These are phyloP conservation scores for Ostreobium quekettii DNA, from an alignment of 139 green algal genomes.

Conservation along the genomic window DNA sequence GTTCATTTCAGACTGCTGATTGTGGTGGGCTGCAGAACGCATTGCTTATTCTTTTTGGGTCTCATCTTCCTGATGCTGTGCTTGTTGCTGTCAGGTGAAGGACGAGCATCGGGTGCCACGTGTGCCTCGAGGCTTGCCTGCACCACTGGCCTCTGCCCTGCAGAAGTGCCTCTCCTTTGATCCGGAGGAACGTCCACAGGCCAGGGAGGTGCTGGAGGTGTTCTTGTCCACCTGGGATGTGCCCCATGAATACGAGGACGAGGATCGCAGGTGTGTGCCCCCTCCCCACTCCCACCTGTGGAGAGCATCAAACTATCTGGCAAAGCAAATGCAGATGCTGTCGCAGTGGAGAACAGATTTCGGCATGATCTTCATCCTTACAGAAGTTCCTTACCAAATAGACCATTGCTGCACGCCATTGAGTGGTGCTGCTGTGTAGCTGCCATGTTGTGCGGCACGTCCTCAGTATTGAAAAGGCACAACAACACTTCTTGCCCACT, in stretches of 20 bases:
- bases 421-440: no score
- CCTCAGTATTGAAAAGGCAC: no score
- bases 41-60: no score
- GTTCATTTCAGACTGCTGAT: no score
- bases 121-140: constrained; percentile 8
- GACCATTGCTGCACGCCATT: no score
- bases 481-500: no score
- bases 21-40: no score
- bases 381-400: constrained; percentile 2
- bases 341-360: constrained; percentile 10
- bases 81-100: no score
- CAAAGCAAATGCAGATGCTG: background rate
- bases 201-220: constrained; percentile 15
- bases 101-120: constrained; percentile 1
- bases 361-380: constrained; percentile 12
- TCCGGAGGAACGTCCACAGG: constrained; percentile 9
- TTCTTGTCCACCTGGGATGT: constrained; percentile 16
- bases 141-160: background rate
- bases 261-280: no score
- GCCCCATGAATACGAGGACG: background rate
- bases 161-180: constrained; percentile 15
- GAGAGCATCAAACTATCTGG: background rate
- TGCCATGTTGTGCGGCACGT: no score
- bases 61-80: no score
- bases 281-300: no score